Evolutionary conservation across 352 stramenopile species (phyloP), one percentile per base, ranked within the genome.

Genomic region (Pythium scleroteichum): DNA sequence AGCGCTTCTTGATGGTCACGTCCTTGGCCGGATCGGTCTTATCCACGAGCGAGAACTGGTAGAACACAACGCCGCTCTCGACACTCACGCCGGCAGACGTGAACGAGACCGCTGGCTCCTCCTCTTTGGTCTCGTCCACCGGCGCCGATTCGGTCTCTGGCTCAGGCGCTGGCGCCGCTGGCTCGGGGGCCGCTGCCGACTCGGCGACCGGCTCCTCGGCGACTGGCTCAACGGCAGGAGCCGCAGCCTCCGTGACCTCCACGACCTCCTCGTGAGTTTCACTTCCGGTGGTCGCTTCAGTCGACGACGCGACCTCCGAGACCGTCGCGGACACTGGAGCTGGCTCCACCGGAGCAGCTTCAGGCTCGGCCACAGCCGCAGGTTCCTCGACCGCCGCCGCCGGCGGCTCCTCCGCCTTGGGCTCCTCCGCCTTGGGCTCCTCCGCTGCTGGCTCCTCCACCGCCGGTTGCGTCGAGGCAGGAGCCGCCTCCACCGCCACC

Each of bases 1-100:
- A 92, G 24, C 82, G 78, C 62, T 92, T 92, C 41, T 72, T 76
- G 35, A 89, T 59, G 56, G 75, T 72, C 2, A 79, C 23, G 16
- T 85, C 71, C 57, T 76, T 67, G 35, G 61, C 73, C 13, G 75
- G 73, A 49, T 85, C 69, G 6, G 71, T 49, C 24, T 69, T 64
- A 59, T 82, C 75, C 3, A 45, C 71, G 45, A 66, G 73, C 54
- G 79, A 69, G 52, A 82, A 87, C 53, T 81, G 79, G 79, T 89
- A 89, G 57, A 75, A 87, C 14, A 74, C 77, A 10, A 87, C 64
- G 47, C 72, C 74, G 51, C 77, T 73, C 53, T 87, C 79, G 45
- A 78, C 64, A 10, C 54, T 70, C n/a, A 85, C 70, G 16, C 78
- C 75, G 2, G 62, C 59, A 7, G 68, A 58, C n/a, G 64, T 58